A percentile compares a stretch with the other conserved stretches of the same genome.
Conservation (phyloP, 2,329 filamentous ascomycete species). For the Neopestalotiopsis rosae region DNA sequence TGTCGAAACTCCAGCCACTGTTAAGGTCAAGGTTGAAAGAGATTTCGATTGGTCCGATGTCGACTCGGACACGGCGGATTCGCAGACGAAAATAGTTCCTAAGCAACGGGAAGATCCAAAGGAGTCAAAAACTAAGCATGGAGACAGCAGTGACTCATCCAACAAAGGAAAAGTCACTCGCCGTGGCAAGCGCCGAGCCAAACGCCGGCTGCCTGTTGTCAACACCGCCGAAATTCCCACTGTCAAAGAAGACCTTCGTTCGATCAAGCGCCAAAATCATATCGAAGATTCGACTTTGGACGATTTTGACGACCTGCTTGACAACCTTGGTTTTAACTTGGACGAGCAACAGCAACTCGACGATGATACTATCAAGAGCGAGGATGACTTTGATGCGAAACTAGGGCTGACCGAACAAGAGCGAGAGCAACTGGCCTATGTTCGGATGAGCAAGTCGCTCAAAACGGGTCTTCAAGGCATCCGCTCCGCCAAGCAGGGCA, state of each 20-base stretch:
- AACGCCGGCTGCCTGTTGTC: slow-evolving; percentile 50
- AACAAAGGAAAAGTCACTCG: slow-evolving; percentile 21
- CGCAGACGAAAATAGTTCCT: neutral
- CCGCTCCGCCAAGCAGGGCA: slow-evolving; percentile 60
- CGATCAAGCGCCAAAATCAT: slow-evolving; percentile 57
- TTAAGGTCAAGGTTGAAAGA: slow-evolving; percentile 33
- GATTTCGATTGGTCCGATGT: slow-evolving; percentile 23
- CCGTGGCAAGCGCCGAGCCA: slow-evolving; percentile 46
- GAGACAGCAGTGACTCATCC: slow-evolving; percentile 16
- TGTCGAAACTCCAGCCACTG: slow-evolving; percentile 59
- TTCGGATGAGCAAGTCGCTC: slow-evolving; percentile 59
- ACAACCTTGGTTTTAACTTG: slow-evolving; percentile 40
- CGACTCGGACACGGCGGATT: slow-evolving; percentile 14
- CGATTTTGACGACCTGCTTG: slow-evolving; percentile 58
- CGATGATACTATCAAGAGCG: slow-evolving; percentile 32
- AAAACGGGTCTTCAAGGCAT: slow-evolving; percentile 57
- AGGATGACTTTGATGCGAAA: slow-evolving; percentile 28
- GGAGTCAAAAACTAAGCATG: slow-evolving; percentile 18
- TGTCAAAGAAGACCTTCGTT: slow-evolving; percentile 60
- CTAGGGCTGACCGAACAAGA: slow-evolving; percentile 36
- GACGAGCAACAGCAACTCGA: slow-evolving; percentile 34
- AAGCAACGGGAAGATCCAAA: slow-evolving; percentile 9
- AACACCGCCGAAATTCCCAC: slow-evolving; percentile 61
- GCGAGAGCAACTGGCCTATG: slow-evolving; percentile 49
- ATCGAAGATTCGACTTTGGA: slow-evolving; percentile 67